phyloP scores from a whole-genome alignment of 1,284 basidiomycete species.

The Ustilago shanxiensis region DNA sequence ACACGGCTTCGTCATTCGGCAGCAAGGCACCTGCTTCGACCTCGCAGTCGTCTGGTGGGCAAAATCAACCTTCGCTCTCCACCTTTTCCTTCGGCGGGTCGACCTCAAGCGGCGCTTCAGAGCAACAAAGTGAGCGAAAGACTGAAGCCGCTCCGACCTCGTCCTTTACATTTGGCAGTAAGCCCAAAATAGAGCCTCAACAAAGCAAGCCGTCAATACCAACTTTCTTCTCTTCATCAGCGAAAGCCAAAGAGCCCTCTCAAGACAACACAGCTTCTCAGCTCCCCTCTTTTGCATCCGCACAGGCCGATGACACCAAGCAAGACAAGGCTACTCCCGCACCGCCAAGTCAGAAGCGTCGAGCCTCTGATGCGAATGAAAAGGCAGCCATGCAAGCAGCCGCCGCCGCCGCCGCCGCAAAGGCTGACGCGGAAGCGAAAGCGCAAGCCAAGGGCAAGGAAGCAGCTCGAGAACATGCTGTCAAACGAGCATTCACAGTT shows the following conservation, averaged over 20 bases:
- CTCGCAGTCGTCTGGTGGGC: background rate
- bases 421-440: slow-evolving; percentile 20
- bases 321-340: background rate
- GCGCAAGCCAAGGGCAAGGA: slow-evolving; percentile 22
- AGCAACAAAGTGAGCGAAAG: background rate
- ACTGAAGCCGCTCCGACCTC: background rate
- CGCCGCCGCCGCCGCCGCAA: slow-evolving; percentile 23
- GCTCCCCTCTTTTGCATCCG: background rate
- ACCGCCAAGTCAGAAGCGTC: slow-evolving; percentile 15
- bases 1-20: slow-evolving; percentile 6
- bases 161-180: slow-evolving; percentile 25
- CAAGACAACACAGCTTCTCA: background rate
- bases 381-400: slow-evolving; percentile 24
- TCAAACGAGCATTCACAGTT: slow-evolving; percentile 27
- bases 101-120: background rate
- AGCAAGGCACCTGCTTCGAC: background rate
- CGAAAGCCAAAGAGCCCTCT: slow-evolving; percentile 4
- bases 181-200: background rate
- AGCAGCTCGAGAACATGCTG: slow-evolving; percentile 15
- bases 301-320: background rate
- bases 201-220: slow-evolving; percentile 22
- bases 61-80: slow-evolving; percentile 16
- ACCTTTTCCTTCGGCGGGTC: slow-evolving; percentile 37
- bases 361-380: slow-evolving; percentile 19
- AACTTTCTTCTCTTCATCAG: slow-evolving; percentile 28